Base-by-base conservation (phyloP, 768 basidiomycete genomes). In the Dacryopinax spathularia region DNA sequence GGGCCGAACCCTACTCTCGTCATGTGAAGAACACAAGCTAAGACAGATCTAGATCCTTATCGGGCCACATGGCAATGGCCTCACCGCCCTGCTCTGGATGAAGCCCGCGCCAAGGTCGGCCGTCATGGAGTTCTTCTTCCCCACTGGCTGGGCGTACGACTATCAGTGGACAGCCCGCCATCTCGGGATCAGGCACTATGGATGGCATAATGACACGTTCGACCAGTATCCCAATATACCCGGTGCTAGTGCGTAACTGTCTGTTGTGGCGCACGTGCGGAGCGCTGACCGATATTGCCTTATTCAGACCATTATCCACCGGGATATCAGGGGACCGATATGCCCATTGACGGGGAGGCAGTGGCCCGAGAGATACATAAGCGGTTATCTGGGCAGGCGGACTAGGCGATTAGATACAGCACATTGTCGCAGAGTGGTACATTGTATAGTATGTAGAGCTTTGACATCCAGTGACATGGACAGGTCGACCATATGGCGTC, bases 61-160 rank as follows among this genome's bases (percentile, higher is more conserved):
- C 35, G 84, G 86, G 36, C 80, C 82, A 18, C 76, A 83, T 67
- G 82, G 86, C 2, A 70, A 76, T 61, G 81, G 84, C 66, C 78
- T 90, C 31, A 77, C 87, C 66, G 88, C 91, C 70, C 73, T 82
- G 62, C 72, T 87, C 16, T 90, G 84, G 75, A 84, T 91, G 81
- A 81, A 80, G 64, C 81, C 80, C 3, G 80, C 82, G 27, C 68
- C 71, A 2, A 43, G 80, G 27, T 78, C 87, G 22, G 83, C 84
- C 2, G 76, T 91, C 34, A 82, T 91, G 75, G 90, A 93, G 73
- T 78, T 91, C 69, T 90, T 88, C 74, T 86, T 84, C 20, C 75
- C 79, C 1, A 81, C 80, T n/a, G 79, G 79, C 20, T 90, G 87
- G 72, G 77, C 79, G 27, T 80, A 79, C 59, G 86, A 89, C 68